These are phyloP conservation scores for Pythium biforme DNA, from an alignment of 352 stramenopile genomes.

Conservation along the genomic window DNA sequence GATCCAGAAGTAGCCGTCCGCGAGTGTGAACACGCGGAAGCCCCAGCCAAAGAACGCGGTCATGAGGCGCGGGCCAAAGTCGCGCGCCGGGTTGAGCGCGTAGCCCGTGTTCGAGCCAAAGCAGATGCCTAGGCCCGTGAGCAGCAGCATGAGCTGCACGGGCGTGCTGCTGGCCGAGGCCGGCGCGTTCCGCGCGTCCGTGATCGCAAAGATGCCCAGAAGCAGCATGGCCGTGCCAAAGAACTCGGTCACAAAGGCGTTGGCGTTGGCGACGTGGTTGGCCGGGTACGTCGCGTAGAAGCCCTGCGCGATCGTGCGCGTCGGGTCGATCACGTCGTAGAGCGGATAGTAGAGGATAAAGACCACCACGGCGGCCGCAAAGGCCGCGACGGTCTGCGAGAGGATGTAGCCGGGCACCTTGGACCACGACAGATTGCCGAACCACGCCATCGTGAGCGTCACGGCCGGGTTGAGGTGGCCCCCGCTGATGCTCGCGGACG, in stretches of 20 bases:
- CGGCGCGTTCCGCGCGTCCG: constrained; percentile 52
- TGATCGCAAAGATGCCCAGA: constrained; percentile 52
- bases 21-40: constrained; percentile 44
- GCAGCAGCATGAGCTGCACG: constrained; percentile 42
- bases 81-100: constrained; percentile 60
- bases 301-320: constrained; percentile 39
- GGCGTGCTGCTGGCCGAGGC: constrained; percentile 43
- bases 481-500: constrained; percentile 47
- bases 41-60: constrained; percentile 45
- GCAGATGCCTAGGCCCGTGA: constrained; percentile 64
- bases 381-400: constrained; percentile 52
- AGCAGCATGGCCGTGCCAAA: constrained; percentile 57
- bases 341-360: constrained; percentile 57
- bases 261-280: constrained; percentile 33
- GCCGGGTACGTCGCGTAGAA: constrained; percentile 55
- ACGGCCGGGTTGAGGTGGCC: constrained; percentile 69
- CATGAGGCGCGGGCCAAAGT: constrained; percentile 49
- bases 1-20: constrained; percentile 59
- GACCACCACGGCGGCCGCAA: constrained; percentile 43
- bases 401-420: constrained; percentile 58
- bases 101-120: constrained; percentile 76
- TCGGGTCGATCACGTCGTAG: constrained; percentile 47
- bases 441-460: constrained; percentile 51
- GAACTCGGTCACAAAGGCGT: constrained; percentile 62
- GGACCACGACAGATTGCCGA: constrained; percentile 46